Conservation (phyloP, 2,329 filamentous ascomycete genomes). For the Alternaria alternata region DNA sequence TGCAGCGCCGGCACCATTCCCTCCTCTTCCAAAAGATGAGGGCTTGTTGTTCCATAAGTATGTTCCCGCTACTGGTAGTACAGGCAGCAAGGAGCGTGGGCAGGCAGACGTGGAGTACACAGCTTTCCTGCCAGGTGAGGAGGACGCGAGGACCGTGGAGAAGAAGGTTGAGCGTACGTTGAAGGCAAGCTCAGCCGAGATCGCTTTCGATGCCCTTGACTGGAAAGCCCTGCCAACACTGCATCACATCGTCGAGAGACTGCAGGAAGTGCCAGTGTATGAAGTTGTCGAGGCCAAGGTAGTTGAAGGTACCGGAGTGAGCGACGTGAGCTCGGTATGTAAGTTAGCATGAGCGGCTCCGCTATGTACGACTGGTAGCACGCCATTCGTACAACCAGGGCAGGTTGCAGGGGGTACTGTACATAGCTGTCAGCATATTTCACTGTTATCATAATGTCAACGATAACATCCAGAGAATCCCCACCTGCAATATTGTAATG, state of each 20-base stretch:
- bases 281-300: constrained; percentile 64
- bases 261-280: constrained; percentile 66
- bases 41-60: constrained; percentile 66
- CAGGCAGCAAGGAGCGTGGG: constrained; percentile 52
- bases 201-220: constrained; percentile 60
- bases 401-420: neutral
- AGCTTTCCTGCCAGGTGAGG: constrained; percentile 50
- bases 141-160: constrained; percentile 42
- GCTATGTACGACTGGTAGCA: neutral
- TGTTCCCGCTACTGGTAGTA: constrained; percentile 61
- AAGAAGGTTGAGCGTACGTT: constrained; percentile 48
- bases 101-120: constrained; percentile 65
- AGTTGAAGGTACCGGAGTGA: constrained; percentile 63
- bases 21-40: constrained; percentile 46
- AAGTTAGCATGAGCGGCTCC: constrained; percentile 1
- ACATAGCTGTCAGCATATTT: neutral
- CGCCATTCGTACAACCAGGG: neutral
- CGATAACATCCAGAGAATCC: neutral
- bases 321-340: constrained; percentile 53
- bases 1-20: constrained; percentile 1
- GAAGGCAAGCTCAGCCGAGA: constrained; percentile 52
- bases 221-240: constrained; percentile 67
- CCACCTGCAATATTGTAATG: neutral
- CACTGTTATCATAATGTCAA: neutral
- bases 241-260: constrained; percentile 63